Conservation (phyloP, 805 yeast species). For the Candida ortonii region DNA sequence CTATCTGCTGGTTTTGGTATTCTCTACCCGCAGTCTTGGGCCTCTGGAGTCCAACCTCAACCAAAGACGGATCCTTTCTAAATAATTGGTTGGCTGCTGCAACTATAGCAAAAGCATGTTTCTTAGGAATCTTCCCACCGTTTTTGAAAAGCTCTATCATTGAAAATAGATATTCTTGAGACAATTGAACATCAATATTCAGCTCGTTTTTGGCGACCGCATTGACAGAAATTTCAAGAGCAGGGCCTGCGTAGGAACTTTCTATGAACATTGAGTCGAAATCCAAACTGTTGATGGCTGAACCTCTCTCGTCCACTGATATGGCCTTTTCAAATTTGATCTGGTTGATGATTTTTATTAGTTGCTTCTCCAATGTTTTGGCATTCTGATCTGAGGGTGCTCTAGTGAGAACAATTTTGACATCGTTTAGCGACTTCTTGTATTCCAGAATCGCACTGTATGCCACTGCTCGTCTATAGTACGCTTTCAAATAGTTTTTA, state of each 20-base stretch:
- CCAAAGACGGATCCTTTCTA: conserved; percentile 65
- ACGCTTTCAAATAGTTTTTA: conserved; percentile 68
- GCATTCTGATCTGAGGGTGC: conserved; percentile 74
- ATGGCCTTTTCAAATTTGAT: conserved; percentile 86
- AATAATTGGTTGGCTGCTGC: conserved; percentile 67
- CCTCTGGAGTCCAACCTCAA: conserved; percentile 52
- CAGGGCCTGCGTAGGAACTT: conserved; percentile 58
- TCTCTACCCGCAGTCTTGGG: conserved; percentile 34
- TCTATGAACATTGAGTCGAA: conserved; percentile 50
- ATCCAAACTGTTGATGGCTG: conserved; percentile 47
- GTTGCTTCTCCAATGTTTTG: conserved; percentile 54
- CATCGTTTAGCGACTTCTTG: conserved; percentile 68
- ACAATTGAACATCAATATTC: conserved; percentile 39
- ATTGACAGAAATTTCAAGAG: conserved; percentile 40
- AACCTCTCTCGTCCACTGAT: conserved; percentile 58
- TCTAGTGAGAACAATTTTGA: conserved; percentile 55
- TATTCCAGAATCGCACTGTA: conserved; percentile 72
- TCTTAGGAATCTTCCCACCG: conserved; percentile 74
- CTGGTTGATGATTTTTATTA: conserved; percentile 63
- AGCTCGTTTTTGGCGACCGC: conserved; percentile 28
- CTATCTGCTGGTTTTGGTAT: conserved; percentile 32
- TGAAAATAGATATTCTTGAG: conserved; percentile 54
- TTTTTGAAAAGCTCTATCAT: conserved; percentile 70
- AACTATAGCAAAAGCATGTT: conserved; percentile 78
- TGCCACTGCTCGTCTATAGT: conserved; percentile 85